phyloP scores from a whole-genome alignment of 345 rosid species.

The Salix arbutifolia region DNA sequence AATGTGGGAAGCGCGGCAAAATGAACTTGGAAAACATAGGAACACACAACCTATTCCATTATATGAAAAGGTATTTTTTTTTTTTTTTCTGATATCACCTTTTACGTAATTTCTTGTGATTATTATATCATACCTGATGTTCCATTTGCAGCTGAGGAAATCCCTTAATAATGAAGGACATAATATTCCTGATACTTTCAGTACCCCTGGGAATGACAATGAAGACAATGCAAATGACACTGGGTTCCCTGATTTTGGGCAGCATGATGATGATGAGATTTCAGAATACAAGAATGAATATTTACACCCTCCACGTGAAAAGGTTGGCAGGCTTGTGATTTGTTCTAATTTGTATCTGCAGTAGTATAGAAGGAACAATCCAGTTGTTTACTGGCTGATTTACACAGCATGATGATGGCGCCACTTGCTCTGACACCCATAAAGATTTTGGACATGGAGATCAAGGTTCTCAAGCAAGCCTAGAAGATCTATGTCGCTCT shows the following conservation, averaged over 20 bases:
- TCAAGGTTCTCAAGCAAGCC: constrained; percentile 54
- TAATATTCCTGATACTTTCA: constrained; percentile 32
- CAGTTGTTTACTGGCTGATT: constrained; percentile 20
- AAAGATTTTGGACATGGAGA: constrained; percentile 41
- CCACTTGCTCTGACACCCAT: constrained; percentile 30
- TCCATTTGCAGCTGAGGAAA: constrained; percentile 65
- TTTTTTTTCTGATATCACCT: not conserved
- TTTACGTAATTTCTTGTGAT: constrained; percentile 1
- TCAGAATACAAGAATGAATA: constrained; percentile 64
- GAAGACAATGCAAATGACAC: constrained; percentile 43
- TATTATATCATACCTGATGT: constrained; percentile 12
- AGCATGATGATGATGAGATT: constrained; percentile 42
- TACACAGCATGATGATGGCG: constrained; percentile 33
- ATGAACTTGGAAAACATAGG: constrained; percentile 23
- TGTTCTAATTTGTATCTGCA: constrained; percentile 3
- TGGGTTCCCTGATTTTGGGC: constrained; percentile 51
- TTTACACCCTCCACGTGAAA: constrained; percentile 23
- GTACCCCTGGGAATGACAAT: constrained; percentile 28
- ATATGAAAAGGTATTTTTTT: constrained; percentile 65
- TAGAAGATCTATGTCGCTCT: constrained; percentile 93
- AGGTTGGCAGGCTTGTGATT: constrained; percentile 30
- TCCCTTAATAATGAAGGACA: constrained; percentile 48
- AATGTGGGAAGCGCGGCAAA: constrained; percentile 50
- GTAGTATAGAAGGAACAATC: not conserved
- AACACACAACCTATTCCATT: constrained; percentile 42